Evolutionary conservation across 2,329 filamentous ascomycete genomes (phyloP), one percentile per base, ranked within the genome.

Genomic region (Magnaporthiopsis incrustans): DNA sequence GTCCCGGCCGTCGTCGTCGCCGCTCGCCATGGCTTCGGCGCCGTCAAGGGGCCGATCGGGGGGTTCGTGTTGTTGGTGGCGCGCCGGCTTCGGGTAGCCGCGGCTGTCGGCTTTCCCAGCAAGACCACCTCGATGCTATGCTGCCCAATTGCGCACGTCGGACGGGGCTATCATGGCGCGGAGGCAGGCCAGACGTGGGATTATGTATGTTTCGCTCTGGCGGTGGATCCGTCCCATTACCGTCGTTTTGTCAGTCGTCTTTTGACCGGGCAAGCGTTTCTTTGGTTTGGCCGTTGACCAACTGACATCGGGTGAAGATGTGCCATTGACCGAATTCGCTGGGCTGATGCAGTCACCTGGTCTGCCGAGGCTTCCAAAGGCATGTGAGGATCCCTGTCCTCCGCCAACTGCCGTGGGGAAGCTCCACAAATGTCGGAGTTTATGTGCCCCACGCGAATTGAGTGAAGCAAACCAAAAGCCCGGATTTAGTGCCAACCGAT

Each of bases 1-100:
- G 69, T 79, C 75, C 68, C 78, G 76, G 67, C 77, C 72, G 66
- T 78, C 74, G 60, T 76, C 74, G 64, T 75, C 71, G 69, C 76
- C 71, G 63, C 63, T 72, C 58, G 44, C 60, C 65, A 64, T 64
- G 63, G 44, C 33, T 32, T 59, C 60, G 59, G 53, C 38, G 63
- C 57, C 57, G 60, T 30, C 58, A 18, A 18, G 30, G 33, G n/a
- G 18, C 4, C n/a, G 27, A 7, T 15, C 30, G 30, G 7, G 30
- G 7, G 25, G 57, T 8, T 26, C 38, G 32, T 8, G 22, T 35
- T 5, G 58, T 60, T 35, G 44, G 44, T 53, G 44, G 44, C 44
- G 44, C 44, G 44, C 44, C 18, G 44, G 44, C 44, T 53, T 53
- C 44, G 44, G 44, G 44, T 53, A 53, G 44, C 22, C 44, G 44